Evolutionary conservation across 345 rosid species (phyloP).

Genomic region (Linum usitatissimum): DNA sequence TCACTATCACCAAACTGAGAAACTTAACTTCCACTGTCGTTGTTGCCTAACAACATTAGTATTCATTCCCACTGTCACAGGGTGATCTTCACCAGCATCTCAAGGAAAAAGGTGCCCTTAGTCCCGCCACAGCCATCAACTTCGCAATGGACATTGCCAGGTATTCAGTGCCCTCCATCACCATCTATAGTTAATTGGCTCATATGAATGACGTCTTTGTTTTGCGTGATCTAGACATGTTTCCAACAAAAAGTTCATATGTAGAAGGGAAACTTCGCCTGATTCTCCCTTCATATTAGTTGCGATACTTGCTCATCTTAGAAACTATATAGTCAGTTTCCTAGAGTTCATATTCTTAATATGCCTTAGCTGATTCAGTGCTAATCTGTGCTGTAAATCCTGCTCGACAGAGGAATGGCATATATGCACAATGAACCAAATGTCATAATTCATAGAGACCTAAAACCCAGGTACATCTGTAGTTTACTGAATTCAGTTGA

Average conservation of each 20-base stretch:
- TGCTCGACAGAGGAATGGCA: slow-evolving; percentile 73
- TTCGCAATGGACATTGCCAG: slow-evolving; percentile 96
- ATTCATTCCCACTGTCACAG: slow-evolving; percentile 28
- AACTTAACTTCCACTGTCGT: slow-evolving; percentile 4
- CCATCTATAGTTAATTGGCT: neutral
- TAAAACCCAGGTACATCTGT: slow-evolving; percentile 70
- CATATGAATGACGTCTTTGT: neutral
- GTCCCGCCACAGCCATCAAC: slow-evolving; percentile 76
- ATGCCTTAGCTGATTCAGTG: slow-evolving; percentile 3
- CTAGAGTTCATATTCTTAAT: neutral
- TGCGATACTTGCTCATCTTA: no score
- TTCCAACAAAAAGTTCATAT: neutral
- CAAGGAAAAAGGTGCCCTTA: slow-evolving; percentile 84
- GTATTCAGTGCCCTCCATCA: slow-evolving; percentile 15
- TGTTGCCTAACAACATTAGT: slow-evolving; percentile 10
- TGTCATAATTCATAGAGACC: slow-evolving; percentile 87
- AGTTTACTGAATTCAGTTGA: slow-evolving; percentile 3
- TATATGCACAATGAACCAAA: slow-evolving; percentile 98
- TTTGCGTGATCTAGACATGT: neutral
- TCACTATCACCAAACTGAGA: slow-evolving; percentile 6
- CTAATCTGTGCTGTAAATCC: slow-evolving; percentile 15
- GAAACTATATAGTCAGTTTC: no score
- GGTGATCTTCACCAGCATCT: slow-evolving; percentile 98
- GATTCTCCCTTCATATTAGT: neutral
- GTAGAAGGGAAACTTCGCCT: neutral